phyloP scores from a whole-genome alignment of 2,329 filamentous ascomycete species.

The Orbilia ellipsospora region DNA sequence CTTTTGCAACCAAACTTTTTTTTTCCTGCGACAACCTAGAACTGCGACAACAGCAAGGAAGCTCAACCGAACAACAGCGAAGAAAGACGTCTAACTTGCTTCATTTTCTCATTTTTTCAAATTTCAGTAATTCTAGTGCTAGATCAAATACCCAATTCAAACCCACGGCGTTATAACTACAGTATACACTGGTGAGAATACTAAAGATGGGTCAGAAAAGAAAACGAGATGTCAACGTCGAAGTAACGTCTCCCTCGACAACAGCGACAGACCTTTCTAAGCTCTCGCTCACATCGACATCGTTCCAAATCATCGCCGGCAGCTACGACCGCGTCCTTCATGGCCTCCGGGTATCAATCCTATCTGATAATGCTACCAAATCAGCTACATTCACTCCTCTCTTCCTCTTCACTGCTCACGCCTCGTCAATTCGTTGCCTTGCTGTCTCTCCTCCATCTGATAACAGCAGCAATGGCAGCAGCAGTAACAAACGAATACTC shows the following conservation, averaged over 20 bases:
- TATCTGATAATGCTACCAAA: constrained; percentile 10
- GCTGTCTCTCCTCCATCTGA: constrained; percentile 80
- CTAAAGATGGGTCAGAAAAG: constrained; percentile 40
- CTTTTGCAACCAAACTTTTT: constrained; percentile 5
- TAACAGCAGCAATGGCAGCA: constrained; percentile 63
- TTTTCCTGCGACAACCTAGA: constrained; percentile 5
- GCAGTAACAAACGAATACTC: constrained; percentile 80
- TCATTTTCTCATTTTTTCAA: too few species aligned
- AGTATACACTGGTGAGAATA: not conserved
- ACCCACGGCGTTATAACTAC: not conserved
- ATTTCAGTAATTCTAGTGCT: too few species aligned
- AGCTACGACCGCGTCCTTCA: constrained; percentile 95
- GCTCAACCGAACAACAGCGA: too few species aligned
- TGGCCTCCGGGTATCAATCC: constrained; percentile 68
- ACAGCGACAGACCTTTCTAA: constrained; percentile 30
- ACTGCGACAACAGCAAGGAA: constrained; percentile 17
- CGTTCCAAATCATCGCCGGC: constrained; percentile 89
- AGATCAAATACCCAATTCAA: too few species aligned
- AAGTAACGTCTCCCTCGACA: constrained; percentile 2
- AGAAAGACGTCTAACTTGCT: too few species aligned
- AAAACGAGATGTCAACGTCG: constrained; percentile 28
- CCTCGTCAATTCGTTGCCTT: constrained; percentile 87
- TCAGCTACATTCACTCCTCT: constrained; percentile 77
- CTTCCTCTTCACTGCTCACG: constrained; percentile 94
- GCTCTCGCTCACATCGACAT: constrained; percentile 62